Evolutionary conservation across 2,329 filamentous ascomycete species (phyloP), one percentile per base, ranked within the genome.

Genomic region (Neopestalotiopsis clavispora): DNA sequence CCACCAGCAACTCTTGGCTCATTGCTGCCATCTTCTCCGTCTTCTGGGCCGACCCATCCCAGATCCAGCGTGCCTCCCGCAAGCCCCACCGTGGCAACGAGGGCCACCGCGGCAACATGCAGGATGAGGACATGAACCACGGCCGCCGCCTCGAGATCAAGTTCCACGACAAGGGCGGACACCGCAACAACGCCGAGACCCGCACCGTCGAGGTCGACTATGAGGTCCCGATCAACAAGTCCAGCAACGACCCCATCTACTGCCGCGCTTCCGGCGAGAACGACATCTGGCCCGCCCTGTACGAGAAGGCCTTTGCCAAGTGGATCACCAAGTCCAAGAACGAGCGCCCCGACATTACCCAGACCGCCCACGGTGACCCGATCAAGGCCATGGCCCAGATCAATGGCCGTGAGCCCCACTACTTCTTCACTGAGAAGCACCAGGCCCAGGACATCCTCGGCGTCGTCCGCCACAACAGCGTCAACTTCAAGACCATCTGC

Each of bases 271-370:
- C 76, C 69, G 80, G 82, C 71, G 78, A 78, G 14, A 77, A 77
- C 69, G 81, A 83, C 71, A 78, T 83, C 69, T 84, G 82, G 83
- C 82, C 83, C 1, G 75, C 79, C 32, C 76, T 84, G 59, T 84
- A 84, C 75, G 83, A 84, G 77, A 84, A 84, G 79, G 83, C 82
- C 14, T 84, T 84, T 68, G 77, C 83, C 72, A 82, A 82, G 75
- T 84, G 83, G 83, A 76, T 83, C 71, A 78, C 75, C 12, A 70
- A 71, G 23, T 69, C 69, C 71, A 72, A 72, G 60, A 73, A 74
- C 0, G 74, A 80, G 71, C 78, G 78, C 68, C 79, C 82, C 17
- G 82, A 84, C 71, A 78, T 83, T 71, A 83, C 81, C 28, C 77
- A 80, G 73, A 78, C 76, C 4, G 75, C 78, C 75, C 76, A 77